phyloP scores from a whole-genome alignment of 768 basidiomycete species.

The Calocera viscosa region DNA sequence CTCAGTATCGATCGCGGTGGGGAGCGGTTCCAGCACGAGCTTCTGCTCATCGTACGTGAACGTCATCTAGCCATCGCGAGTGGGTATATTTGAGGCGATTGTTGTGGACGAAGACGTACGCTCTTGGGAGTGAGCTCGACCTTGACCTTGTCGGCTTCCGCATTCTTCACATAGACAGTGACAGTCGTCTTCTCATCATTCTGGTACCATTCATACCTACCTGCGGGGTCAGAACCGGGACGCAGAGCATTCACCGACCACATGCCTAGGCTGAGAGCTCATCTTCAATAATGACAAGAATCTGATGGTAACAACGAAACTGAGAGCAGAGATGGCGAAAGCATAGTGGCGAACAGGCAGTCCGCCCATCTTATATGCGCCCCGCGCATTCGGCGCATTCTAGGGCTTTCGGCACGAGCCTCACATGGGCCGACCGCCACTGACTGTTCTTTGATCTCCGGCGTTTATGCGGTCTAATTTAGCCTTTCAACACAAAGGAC shows the following conservation, averaged over 20 bases:
- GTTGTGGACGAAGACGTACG: constrained; percentile 7
- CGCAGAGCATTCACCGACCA: background rate
- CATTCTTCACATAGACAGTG: constrained; percentile 68
- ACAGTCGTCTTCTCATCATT: constrained; percentile 61
- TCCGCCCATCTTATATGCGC: background rate
- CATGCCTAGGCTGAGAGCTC: background rate
- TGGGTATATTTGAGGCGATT: background rate
- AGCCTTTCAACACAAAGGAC: too few species aligned
- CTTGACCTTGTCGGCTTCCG: constrained; percentile 48
- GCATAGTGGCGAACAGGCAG: background rate
- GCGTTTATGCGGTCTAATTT: too few species aligned
- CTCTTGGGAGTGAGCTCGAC: constrained; percentile 49
- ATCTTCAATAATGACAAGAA: background rate
- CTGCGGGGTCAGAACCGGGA: too few species aligned
- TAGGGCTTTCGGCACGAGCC: background rate
- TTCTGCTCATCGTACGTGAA: constrained; percentile 46
- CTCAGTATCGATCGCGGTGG: constrained; percentile 61
- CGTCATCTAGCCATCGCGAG: constrained; percentile 4
- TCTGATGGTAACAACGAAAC: background rate
- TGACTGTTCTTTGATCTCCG: too few species aligned
- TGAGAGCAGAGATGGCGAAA: background rate
- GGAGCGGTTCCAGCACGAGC: constrained; percentile 67
- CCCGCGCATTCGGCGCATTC: background rate
- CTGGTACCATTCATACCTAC: constrained; percentile 79
- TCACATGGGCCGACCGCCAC: too few species aligned